These are phyloP conservation scores for Pochonia chlamydosporia DNA, from an alignment of 2,329 filamentous ascomycete species.

Conservation along the genomic window DNA sequence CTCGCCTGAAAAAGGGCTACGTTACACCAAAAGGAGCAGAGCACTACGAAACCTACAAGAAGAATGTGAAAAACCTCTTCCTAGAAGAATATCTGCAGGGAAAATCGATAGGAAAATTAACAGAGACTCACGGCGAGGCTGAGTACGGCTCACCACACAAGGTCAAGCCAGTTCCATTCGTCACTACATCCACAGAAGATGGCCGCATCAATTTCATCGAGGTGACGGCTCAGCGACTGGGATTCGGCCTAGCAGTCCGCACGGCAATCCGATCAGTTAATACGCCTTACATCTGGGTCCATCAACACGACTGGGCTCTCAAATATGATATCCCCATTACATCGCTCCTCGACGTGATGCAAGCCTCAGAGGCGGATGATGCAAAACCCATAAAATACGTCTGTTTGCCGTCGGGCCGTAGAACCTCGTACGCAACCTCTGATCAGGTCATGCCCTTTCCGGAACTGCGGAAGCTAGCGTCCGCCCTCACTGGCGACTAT, in stretches of 20 bases:
- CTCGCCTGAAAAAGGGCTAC: conserved; percentile 48
- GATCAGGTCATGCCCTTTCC: conserved; percentile 39
- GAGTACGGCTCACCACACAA: conserved; percentile 42
- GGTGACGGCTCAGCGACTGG: conserved; percentile 36
- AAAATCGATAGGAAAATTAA: background rate
- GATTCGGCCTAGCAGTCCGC: conserved; percentile 49
- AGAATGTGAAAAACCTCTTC: conserved; percentile 37
- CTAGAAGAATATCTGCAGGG: conserved; percentile 12
- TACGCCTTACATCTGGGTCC: conserved; percentile 51
- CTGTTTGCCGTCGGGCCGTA: conserved; percentile 45
- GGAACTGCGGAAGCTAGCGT: conserved; percentile 34
- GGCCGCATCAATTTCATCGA: conserved; percentile 43
- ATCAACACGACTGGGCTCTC: conserved; percentile 52
- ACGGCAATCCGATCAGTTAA: conserved; percentile 39
- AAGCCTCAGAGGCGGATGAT: background rate
- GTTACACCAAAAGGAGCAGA: conserved; percentile 40
- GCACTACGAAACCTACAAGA: conserved; percentile 37
- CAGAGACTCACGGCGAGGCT: conserved; percentile 26
- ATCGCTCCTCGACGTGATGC: conserved; percentile 41
- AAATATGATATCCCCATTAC: conserved; percentile 37
- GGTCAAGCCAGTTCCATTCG: conserved; percentile 18
- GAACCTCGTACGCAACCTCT: conserved; percentile 44
- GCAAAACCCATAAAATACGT: conserved; percentile 41
- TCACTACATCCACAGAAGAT: conserved; percentile 20
- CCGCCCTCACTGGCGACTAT: conserved; percentile 36